Evolutionary conservation across 2,329 filamentous ascomycete species (phyloP), one percentile per base, ranked within the genome.

Genomic region (Ophioceras dolichostomum): DNA sequence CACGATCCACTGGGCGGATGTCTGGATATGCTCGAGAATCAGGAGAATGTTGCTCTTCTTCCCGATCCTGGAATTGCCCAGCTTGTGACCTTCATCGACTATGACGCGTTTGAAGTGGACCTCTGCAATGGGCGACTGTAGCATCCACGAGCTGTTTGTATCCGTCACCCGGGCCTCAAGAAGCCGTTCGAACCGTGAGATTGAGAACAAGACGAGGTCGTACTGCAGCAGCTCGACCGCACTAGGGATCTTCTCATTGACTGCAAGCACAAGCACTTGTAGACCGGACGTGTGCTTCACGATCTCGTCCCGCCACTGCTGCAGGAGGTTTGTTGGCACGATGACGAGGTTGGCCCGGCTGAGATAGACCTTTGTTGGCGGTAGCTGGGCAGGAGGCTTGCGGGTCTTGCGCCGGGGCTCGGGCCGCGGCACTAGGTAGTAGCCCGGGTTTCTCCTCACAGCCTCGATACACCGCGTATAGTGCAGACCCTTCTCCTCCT

Each of bases 21-120:
- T 61, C 10, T 68, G 59, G n/a, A 81, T 54, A 10, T 54, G 53
- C 14, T 77, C 67, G 2, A 79, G 54, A 2, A 67, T 62, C 3
- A 61, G 51, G 16, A 73, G 59, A 5, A 76, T 49, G 29, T 70
- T 65, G 32, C 76, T 85, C 46, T 67, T 74, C 36, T 63, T 64
- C 9, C 63, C 62, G 5, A 58, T 55, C 3, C 59, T 69, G 1
- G 72, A 73, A 27, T 83, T 80, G 0, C 85, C 84, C 41, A 94
- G 78, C 41, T 73, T 82, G 53, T 95, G 87, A 0, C 89, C 89
- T 64, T 95, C 89, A 45, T 96, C 89, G 14, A 94, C 81, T 32
- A 96, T 88, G 33, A 93, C 79, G 2, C 89, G 72, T 48, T 94
- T 79, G 70, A 89, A 94, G 47, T 85, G 86, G 4, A 95, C 57